A percentile compares a stretch with the other conserved stretches of the same genome.
Conservation (phyloP, 139 green algal genomes). For the Tetraselmis chui region DNA sequence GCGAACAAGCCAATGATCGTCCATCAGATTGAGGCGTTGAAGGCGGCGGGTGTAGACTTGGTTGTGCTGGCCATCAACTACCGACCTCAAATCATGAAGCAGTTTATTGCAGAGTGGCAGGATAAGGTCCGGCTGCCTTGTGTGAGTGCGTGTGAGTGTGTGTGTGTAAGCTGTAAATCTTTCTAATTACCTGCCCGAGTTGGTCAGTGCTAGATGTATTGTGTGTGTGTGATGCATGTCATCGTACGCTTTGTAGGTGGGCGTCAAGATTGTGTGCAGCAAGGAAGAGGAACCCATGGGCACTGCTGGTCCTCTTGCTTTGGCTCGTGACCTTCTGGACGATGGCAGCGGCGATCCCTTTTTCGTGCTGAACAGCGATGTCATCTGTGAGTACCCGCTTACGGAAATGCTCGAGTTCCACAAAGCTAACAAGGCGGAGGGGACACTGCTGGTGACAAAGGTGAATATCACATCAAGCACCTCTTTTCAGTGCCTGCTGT, state of each 20-base stretch:
- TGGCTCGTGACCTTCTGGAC: constrained; percentile 81
- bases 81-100: constrained; percentile 87
- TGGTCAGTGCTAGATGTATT: no score
- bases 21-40: constrained; percentile 93
- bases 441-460: constrained; percentile 93
- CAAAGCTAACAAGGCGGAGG: constrained; percentile 68
- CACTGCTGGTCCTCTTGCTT: constrained; percentile 86
- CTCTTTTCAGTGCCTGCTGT: background rate
- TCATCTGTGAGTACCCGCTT: constrained; percentile 94
- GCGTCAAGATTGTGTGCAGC: constrained; percentile 6
- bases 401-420: constrained; percentile 83
- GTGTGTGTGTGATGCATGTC: no score
- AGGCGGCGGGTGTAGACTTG: constrained; percentile 80
- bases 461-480: constrained; percentile 27
- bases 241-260: no score
- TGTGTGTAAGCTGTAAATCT: no score
- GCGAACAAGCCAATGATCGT: constrained; percentile 98
- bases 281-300: constrained; percentile 97
- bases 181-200: no score
- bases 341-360: constrained; percentile 83
- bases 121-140: constrained; percentile 55
- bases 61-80: constrained; percentile 98
- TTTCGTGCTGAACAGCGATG: constrained; percentile 97
- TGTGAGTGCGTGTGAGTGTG: background rate
- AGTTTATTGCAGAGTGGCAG: constrained; percentile 92